These are phyloP conservation scores for Cyphellophora attinorum DNA, from an alignment of 2,329 filamentous ascomycete species.

Conservation along the genomic window DNA sequence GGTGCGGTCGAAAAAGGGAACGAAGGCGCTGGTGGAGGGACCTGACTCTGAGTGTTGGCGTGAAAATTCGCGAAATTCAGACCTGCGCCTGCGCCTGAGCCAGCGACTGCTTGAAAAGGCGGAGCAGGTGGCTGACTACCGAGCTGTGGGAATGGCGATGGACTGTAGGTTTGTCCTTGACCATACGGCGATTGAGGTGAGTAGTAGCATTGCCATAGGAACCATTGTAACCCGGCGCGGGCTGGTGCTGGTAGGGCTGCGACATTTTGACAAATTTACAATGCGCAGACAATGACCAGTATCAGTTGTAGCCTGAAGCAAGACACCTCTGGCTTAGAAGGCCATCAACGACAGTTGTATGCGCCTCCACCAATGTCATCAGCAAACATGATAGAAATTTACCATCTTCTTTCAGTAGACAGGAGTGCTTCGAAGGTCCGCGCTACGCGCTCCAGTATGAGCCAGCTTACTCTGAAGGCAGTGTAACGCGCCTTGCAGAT, in stretches of 20 bases:
- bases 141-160: constrained; percentile 1
- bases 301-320: too few species aligned
- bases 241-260: not conserved
- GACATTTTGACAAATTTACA: constrained; percentile 1
- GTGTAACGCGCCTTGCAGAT: too few species aligned
- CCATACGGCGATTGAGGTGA: not conserved
- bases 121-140: not conserved
- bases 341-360: too few species aligned
- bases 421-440: too few species aligned
- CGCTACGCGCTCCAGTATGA: too few species aligned
- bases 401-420: too few species aligned
- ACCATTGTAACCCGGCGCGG: not conserved
- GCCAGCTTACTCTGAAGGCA: too few species aligned
- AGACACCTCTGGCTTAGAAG: too few species aligned
- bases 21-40: constrained; percentile 15
- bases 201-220: not conserved
- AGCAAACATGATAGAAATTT: too few species aligned
- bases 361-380: too few species aligned
- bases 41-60: constrained; percentile 12
- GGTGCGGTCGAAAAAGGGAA: constrained; percentile 17
- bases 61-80: constrained; percentile 5
- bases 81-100: not conserved
- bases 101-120: not conserved
- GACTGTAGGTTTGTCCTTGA: not conserved
- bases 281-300: too few species aligned